Base-by-base conservation (phyloP, 345 rosid genomes). In the Turnera subulata region DNA sequence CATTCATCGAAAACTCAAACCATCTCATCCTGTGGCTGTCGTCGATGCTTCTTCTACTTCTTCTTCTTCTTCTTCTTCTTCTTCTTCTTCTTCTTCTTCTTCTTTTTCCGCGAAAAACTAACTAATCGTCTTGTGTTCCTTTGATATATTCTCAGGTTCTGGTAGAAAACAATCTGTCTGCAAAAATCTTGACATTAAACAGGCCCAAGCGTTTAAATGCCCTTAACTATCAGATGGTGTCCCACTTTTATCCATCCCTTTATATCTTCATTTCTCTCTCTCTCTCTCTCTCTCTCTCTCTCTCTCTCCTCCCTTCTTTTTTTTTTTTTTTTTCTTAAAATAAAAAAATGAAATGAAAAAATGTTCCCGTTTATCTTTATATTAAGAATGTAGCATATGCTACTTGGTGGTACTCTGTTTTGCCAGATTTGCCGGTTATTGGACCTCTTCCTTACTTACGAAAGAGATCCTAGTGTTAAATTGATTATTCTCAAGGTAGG, bases 401-500 rank as follows among this genome's bases (percentile, higher is more conserved):
- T 59, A 19, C 12, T 48, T 50, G 39, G 56, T 33, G 1, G 17
- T 47, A 48, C 2, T 1, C 23, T 50, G 19, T 35, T 24, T 15
- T 67, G 66, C 17, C 48, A 91, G 97, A 33, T 79, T 57, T 64
- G 82, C 73, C 80, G 75, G 39, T 70, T 88, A 29, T 25, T 73
- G 54, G 81, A 88, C 44, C 78, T 81, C 58, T 88, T 91, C 53
- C 60, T 70, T 65, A 76, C 80, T 49, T 85, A 72, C 24, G 88
- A 88, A 65, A 38, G 70, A 37, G 84, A 85, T 63, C 66, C 82
- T 42, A 66, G 65, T 61, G 96, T 85, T 62, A 81, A 82, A 61
- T 64, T 91, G 50, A 23, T 88, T 58, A 70, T 91, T 33, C 56
- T 91, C 35, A 88, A 91, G 97, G 97, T 89, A n/a, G n/a, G n/a